Evolutionary conservation across 2,329 filamentous ascomycete species (phyloP).

Genomic region (Pseudocercospora vitis): DNA sequence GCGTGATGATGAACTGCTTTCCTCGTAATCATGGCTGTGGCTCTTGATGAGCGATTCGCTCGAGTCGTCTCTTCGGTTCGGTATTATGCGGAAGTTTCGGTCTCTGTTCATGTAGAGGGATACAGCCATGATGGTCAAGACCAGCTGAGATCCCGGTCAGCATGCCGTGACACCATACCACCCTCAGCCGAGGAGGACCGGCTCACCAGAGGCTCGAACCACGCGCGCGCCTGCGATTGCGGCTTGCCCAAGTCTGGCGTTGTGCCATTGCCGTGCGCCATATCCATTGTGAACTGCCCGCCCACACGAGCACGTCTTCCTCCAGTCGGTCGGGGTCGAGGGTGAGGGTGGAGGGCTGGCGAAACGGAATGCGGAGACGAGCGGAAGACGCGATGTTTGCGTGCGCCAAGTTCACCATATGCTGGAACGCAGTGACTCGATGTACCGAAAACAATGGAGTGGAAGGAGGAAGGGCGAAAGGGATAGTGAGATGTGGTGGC

Average conservation of each 20-base stretch:
- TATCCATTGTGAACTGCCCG: not conserved
- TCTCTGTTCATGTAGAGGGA: conserved; percentile 45
- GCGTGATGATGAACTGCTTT: conserved; percentile 24
- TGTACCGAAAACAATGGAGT: not conserved
- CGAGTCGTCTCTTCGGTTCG: conserved; percentile 17
- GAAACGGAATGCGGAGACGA: not conserved
- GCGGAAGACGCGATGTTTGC: not conserved
- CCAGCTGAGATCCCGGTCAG: conserved; percentile 37
- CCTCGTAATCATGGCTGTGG: conserved; percentile 21
- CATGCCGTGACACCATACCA: not conserved
- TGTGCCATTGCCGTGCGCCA: conserved; percentile 9
- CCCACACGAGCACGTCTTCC: not conserved
- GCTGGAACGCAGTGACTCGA: not conserved
- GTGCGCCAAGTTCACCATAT: not conserved
- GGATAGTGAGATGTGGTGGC: not conserved
- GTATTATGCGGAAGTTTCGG: conserved; percentile 38
- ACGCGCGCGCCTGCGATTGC: conserved; percentile 29
- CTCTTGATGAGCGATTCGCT: conserved; percentile 26
- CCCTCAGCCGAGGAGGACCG: not conserved
- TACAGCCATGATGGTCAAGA: conserved; percentile 45
- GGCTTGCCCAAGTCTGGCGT: conserved; percentile 29
- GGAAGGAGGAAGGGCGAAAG: not conserved
- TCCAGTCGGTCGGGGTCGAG: not conserved
- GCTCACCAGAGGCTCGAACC: conserved; percentile 33
- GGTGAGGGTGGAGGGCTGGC: not conserved